Evolutionary conservation across 2,329 filamentous ascomycete genomes (phyloP).

Genomic region (Hysterium pulicare): DNA sequence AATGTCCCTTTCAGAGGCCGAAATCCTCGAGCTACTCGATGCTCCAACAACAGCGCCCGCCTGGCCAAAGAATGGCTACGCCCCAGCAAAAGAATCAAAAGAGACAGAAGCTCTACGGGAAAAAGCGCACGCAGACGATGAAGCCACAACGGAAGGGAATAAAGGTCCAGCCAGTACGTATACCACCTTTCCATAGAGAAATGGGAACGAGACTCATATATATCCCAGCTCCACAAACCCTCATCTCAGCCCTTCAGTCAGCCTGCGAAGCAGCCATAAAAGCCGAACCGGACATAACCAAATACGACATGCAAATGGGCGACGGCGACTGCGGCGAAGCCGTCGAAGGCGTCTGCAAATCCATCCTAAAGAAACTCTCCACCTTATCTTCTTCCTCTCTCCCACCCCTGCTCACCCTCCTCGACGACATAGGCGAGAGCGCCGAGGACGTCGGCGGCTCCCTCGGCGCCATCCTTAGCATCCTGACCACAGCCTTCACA

Average conservation of each 20-base stretch:
- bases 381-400: constrained; percentile 53
- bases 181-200: neutral
- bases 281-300: constrained; percentile 63
- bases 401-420: constrained; percentile 50
- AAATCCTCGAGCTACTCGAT: constrained; percentile 49
- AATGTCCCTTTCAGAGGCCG: constrained; percentile 36
- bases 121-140: constrained; percentile 22
- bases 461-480: constrained; percentile 71
- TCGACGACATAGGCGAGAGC: constrained; percentile 57
- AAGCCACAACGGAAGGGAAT: constrained; percentile 13
- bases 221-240: constrained; percentile 15
- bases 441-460: constrained; percentile 73
- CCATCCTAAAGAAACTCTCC: constrained; percentile 45
- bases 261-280: constrained; percentile 50
- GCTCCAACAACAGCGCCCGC: constrained; percentile 50
- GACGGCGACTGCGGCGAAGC: constrained; percentile 82
- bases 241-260: constrained; percentile 39
- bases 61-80: constrained; percentile 50
- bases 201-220: neutral
- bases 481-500: constrained; percentile 79
- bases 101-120: constrained; percentile 20
- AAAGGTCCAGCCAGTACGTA: constrained; percentile 17
- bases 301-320: constrained; percentile 75
- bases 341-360: constrained; percentile 63
- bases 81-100: constrained; percentile 21